These are phyloP conservation scores for Nelumbo lutea DNA, from an alignment of 164 flowering plant species.

Conservation along the genomic window DNA sequence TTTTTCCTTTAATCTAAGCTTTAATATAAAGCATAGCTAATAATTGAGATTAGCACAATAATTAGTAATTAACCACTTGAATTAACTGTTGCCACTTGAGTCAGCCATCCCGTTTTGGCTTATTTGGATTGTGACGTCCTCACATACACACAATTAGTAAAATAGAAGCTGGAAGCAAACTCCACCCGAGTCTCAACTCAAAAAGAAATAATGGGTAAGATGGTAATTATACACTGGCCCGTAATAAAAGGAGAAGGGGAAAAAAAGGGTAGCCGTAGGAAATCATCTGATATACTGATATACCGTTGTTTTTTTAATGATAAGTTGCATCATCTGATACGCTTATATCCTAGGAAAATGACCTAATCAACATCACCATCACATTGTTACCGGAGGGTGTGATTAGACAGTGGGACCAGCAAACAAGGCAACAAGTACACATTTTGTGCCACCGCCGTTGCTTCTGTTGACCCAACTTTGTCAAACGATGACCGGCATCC, in stretches of 20 bases:
- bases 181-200: no score
- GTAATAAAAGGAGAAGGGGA: no score
- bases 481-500: no score
- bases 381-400: constrained; percentile 8
- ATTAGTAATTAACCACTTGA: not conserved
- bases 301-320: not conserved
- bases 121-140: constrained; percentile 11
- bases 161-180: no score
- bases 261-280: no score
- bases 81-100: not conserved
- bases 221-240: no score
- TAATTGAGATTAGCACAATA: constrained; percentile 1
- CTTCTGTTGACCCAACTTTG: no score
- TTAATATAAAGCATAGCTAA: not conserved
- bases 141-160: not conserved
- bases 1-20: constrained; percentile 2
- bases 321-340: constrained; percentile 4
- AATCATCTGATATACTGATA: no score
- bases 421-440: no score
- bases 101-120: not conserved
- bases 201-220: no score
- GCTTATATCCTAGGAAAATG: constrained; percentile 9
- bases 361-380: constrained; percentile 13
- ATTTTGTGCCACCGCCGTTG: no score
- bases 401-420: not conserved